Conservation (phyloP, 805 yeast genomes). For the Cyberlindnera maclurae region DNA sequence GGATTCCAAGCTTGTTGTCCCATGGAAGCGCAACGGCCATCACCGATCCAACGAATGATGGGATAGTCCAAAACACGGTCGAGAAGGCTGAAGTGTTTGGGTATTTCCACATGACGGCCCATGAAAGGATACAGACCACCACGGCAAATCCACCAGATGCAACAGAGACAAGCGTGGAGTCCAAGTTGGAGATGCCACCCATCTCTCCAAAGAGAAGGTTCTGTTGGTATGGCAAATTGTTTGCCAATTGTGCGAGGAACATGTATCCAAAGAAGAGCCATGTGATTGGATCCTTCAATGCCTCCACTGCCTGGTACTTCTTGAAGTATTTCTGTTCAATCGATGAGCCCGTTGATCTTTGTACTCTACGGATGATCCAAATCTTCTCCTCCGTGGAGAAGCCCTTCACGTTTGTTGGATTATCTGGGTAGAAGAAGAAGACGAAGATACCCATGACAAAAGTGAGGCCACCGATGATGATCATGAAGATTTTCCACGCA, state of each 20-base stretch:
- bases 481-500: conserved; percentile 48
- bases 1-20: conserved; percentile 36
- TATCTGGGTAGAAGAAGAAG: conserved; percentile 42
- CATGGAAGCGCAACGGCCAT: conserved; percentile 39
- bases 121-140: conserved; percentile 32
- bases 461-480: conserved; percentile 51
- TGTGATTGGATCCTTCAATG: conserved; percentile 36
- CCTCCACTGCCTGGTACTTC: conserved; percentile 35
- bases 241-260: conserved; percentile 42
- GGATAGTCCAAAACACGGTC: conserved; percentile 32
- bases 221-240: conserved; percentile 47
- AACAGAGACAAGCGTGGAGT: conserved; percentile 45
- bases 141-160: conserved; percentile 46
- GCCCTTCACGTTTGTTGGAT: conserved; percentile 46
- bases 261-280: conserved; percentile 27
- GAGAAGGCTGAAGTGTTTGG: conserved; percentile 34
- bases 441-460: conserved; percentile 30
- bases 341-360: conserved; percentile 30
- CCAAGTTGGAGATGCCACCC: conserved; percentile 36
- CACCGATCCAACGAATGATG: conserved; percentile 39
- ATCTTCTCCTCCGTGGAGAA: conserved; percentile 43
- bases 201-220: conserved; percentile 39
- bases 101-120: conserved; percentile 26
- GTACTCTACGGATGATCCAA: conserved; percentile 39
- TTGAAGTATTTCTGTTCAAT: conserved; percentile 40